A percentile compares a stretch with the other conserved stretches of the same genome.
Conservation (phyloP, 1,284 basidiomycete species). For the Apiotrichum porosum region DNA sequence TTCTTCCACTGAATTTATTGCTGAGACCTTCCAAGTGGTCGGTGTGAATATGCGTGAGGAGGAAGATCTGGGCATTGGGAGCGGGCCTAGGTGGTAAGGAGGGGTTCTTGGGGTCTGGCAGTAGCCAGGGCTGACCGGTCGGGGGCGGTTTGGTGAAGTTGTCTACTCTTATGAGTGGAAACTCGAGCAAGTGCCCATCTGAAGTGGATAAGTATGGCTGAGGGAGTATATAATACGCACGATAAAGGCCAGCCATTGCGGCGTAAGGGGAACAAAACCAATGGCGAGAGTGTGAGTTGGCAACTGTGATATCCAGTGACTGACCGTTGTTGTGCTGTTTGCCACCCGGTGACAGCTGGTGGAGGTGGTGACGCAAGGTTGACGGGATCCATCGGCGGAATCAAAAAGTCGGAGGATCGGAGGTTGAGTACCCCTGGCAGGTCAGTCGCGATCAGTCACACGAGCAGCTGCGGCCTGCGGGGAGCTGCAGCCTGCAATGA, state of each 20-base stretch:
- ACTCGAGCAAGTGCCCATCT: slow-evolving; percentile 51
- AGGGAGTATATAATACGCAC: slow-evolving; percentile 15
- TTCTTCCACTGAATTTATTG: slow-evolving; percentile 44
- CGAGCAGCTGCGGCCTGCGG: too few relatives aligned
- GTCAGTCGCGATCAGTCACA: too few relatives aligned
- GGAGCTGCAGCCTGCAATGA: neutral
- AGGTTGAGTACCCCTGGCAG: too few relatives aligned
- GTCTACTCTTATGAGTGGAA: slow-evolving; percentile 69
- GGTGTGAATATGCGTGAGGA: slow-evolving; percentile 77
- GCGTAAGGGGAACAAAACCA: neutral
- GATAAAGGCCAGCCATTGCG: slow-evolving; percentile 37
- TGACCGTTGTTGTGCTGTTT: too few relatives aligned
- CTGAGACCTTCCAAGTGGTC: slow-evolving; percentile 57
- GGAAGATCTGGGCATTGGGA: slow-evolving; percentile 59
- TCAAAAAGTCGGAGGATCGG: too few relatives aligned
- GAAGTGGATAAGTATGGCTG: neutral
- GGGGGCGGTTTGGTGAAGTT: slow-evolving; percentile 56
- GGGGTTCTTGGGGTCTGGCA: slow-evolving; percentile 1
- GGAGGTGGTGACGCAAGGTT: neutral
- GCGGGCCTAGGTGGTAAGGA: slow-evolving; percentile 14
- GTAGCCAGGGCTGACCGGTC: slow-evolving; percentile 3
- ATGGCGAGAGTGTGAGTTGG: neutral
- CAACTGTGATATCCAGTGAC: too few relatives aligned
- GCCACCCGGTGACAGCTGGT: too few relatives aligned
- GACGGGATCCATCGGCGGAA: neutral